A percentile compares a stretch with the other conserved stretches of the same genome.
Evolutionary conservation across 2,329 filamentous ascomycete genomes (phyloP).

Genomic region (Botryotinia narcissicola): DNA sequence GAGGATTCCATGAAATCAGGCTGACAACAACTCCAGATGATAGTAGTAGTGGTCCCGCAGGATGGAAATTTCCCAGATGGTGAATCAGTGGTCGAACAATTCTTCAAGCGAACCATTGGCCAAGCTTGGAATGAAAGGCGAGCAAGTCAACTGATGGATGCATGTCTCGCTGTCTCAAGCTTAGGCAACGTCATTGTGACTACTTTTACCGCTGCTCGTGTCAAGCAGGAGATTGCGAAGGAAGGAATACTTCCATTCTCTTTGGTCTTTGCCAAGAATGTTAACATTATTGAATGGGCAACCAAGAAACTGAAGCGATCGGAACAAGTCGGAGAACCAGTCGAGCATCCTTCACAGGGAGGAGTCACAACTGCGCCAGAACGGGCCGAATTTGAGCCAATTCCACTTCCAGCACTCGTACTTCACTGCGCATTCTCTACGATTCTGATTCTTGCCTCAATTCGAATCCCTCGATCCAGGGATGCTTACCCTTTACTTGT

Average conservation of each 20-base stretch:
- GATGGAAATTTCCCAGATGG: background rate
- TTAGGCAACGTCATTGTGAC: constrained; percentile 50
- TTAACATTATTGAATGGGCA: constrained; percentile 38
- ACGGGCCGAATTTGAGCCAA: background rate
- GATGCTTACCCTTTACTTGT: constrained; percentile 21
- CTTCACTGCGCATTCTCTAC: constrained; percentile 25
- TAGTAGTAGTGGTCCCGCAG: constrained; percentile 22
- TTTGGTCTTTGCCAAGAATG: constrained; percentile 45
- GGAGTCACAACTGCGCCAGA: constrained; percentile 33
- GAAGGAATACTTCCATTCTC: constrained; percentile 50
- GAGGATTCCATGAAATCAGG: background rate
- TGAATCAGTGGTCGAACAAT: constrained; percentile 36
- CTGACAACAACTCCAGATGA: constrained; percentile 29
- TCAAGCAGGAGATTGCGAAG: constrained; percentile 61
- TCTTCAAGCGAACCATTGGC: constrained; percentile 40
- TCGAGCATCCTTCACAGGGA: constrained; percentile 23
- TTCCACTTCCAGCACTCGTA: constrained; percentile 28
- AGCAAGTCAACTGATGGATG: constrained; percentile 41
- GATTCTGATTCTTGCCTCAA: constrained; percentile 23
- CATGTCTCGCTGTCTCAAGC: constrained; percentile 52
- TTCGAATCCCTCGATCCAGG: background rate
- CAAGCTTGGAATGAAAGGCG: constrained; percentile 29
- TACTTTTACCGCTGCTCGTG: constrained; percentile 54
- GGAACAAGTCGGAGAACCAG: constrained; percentile 26
- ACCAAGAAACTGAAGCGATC: constrained; percentile 28